These are phyloP conservation scores for Leccinum angustisporum DNA, from an alignment of 1,284 basidiomycete species.

Conservation along the genomic window DNA sequence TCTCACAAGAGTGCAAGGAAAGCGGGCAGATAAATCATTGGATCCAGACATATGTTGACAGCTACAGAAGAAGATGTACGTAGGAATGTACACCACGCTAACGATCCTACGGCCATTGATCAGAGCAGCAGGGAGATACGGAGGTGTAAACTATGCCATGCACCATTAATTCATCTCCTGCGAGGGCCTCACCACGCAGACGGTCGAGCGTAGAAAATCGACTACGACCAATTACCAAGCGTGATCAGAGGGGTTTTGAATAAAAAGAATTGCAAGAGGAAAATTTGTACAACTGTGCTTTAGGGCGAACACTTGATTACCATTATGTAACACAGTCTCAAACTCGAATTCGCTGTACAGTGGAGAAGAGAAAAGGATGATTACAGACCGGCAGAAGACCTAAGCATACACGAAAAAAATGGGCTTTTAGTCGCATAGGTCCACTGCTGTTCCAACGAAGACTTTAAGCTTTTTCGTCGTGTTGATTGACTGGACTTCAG, in stretches of 20 bases:
- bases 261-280: conserved; percentile 5
- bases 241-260: conserved; percentile 52
- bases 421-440: conserved; percentile 52
- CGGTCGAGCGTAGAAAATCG: conserved; percentile 50
- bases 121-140: conserved; percentile 75
- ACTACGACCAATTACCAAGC: conserved; percentile 52
- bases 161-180: conserved; percentile 87
- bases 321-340: not conserved
- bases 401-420: not conserved
- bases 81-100: conserved; percentile 75
- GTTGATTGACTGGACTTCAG: conserved; percentile 23
- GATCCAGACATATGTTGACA: not conserved
- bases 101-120: conserved; percentile 69
- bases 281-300: conserved; percentile 9
- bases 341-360: too few relatives aligned
- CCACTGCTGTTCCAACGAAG: conserved; percentile 52
- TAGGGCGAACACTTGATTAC: conserved; percentile 30
- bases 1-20: not conserved
- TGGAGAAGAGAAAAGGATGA: not conserved
- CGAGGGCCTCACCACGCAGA: conserved; percentile 68
- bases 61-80: not conserved
- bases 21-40: not conserved
- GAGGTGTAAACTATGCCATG: conserved; percentile 83
- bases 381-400: not conserved
- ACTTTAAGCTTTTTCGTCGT: conserved; percentile 54